Evolutionary conservation across 106 monocot species (phyloP), one percentile per base, ranked within the genome.

Genomic region (Vanilla planifolia): DNA sequence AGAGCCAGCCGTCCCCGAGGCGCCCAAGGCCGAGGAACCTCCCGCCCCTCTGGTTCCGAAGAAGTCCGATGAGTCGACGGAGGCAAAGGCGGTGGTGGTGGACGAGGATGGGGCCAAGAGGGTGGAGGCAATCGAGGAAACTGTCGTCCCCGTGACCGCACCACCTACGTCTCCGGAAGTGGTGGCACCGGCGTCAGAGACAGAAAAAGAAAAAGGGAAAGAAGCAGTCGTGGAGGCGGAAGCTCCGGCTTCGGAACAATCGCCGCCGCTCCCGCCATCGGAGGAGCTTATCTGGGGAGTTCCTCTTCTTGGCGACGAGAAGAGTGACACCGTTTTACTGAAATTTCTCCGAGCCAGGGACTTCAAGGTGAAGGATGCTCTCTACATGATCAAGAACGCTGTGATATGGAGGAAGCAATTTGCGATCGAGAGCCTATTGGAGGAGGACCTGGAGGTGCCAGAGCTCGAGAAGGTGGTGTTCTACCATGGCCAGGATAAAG

Each of bases 291-390:
- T 88, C 44, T 88, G 82, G 83, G 83, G 88, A 5, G 83, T 83
- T 22, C 82, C 88, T 0, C 74, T 89, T 6, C 30, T 71, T 15
- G 88, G 88, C 5, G 88, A 84, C 62, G 84, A 84, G 70, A 71
- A 64, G 65, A 84, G 76, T 26, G 84, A 89, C 51, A 77, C 84
- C 9, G 59, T 89, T 37, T 77, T 89, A 10, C 77, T 89, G 1
- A 89, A 89, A 34, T 84, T 89, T 74, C 80, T 89, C n/a, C 80
- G 84, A 3, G 84, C 88, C 17, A 62, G 88, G 1, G 84, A 89
- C 52, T 89, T 84, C 75, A 89, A 84, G 71, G 71, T 74, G 63
- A 84, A 84, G 77, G 84, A 89, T n/a, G 80, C 84, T 51, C 51
- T 89, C 57, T 24, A 77, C 40, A 89, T 89, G 88, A 43, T 89